Evolutionary conservation across 768 basidiomycete genomes (phyloP).

Genomic region (Lyophyllum semitale): DNA sequence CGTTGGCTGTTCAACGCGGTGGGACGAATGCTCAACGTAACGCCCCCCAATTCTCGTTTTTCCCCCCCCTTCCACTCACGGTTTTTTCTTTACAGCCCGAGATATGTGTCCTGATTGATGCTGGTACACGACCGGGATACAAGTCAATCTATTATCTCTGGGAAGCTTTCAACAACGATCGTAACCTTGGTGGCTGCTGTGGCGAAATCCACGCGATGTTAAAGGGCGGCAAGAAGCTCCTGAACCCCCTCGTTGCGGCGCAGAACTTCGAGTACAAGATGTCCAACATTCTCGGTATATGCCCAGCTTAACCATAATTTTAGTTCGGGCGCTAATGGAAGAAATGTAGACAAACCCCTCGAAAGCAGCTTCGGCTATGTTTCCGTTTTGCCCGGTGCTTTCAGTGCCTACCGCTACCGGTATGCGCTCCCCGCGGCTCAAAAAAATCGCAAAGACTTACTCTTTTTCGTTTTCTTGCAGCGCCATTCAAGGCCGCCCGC

Average conservation of each 20-base stretch:
- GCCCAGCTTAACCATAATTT: background rate
- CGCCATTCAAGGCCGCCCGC: slow-evolving; percentile 86
- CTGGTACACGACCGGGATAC: slow-evolving; percentile 94
- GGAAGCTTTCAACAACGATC: slow-evolving; percentile 86
- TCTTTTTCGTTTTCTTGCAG: slow-evolving; percentile 31
- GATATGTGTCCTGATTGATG: slow-evolving; percentile 90
- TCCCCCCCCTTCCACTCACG: background rate
- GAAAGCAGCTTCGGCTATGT: slow-evolving; percentile 97
- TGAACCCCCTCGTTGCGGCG: slow-evolving; percentile 91
- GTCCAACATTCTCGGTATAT: slow-evolving; percentile 88
- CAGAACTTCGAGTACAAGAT: slow-evolving; percentile 99
- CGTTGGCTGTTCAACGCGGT: slow-evolving; percentile 96
- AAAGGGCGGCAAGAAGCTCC: slow-evolving; percentile 87
- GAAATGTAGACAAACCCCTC: slow-evolving; percentile 75
- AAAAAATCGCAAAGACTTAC: background rate
- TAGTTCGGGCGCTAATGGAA: background rate
- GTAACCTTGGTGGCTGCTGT: slow-evolving; percentile 82
- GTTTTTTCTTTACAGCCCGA: slow-evolving; percentile 63
- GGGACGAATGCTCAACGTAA: slow-evolving; percentile 69
- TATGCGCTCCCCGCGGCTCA: background rate
- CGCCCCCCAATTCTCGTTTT: slow-evolving; percentile 15
- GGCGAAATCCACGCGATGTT: slow-evolving; percentile 97
- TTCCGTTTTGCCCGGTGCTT: slow-evolving; percentile 93
- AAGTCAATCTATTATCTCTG: slow-evolving; percentile 95
- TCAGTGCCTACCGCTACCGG: slow-evolving; percentile 85